phyloP scores from a whole-genome alignment of 148 eudicot genomes.

The Chenopodium berlandieri region DNA sequence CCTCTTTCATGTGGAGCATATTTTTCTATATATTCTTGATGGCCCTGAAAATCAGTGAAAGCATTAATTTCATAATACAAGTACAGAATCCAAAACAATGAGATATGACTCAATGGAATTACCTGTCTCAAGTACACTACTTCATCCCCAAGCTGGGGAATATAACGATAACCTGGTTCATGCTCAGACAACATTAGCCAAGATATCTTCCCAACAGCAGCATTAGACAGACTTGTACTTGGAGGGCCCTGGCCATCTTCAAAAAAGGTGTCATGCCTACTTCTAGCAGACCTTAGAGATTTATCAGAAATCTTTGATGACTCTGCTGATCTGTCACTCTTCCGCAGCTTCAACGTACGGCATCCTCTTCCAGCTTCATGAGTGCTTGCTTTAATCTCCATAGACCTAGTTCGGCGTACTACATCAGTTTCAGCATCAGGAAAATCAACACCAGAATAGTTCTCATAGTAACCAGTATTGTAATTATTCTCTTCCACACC shows the following conservation, averaged over 20 bases:
- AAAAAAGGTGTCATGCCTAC: constrained; percentile 30
- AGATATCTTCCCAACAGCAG: constrained; percentile 39
- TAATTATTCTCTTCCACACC: constrained; percentile 37
- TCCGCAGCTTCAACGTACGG: constrained; percentile 38
- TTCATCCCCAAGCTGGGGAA: constrained; percentile 87
- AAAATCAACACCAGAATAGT: constrained; percentile 35
- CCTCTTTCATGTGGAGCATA: constrained; percentile 32
- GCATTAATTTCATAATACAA: constrained; percentile 8
- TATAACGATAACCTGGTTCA: constrained; percentile 83
- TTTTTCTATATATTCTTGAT: constrained; percentile 57
- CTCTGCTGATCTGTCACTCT: constrained; percentile 35
- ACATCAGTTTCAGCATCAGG: constrained; percentile 61
- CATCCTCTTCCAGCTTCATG: constrained; percentile 35
- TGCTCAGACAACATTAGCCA: constrained; percentile 80
- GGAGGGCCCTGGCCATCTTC: constrained; percentile 30
- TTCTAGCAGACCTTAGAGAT: constrained; percentile 47
- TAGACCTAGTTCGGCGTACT: constrained; percentile 67
- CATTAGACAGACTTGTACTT: constrained; percentile 22
- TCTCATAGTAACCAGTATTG: constrained; percentile 24
- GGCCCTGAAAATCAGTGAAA: constrained; percentile 56
- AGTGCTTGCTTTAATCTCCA: constrained; percentile 56
- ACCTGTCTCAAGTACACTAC: constrained; percentile 88
- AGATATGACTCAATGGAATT: constrained; percentile 10
- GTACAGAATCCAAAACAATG: constrained; percentile 13
- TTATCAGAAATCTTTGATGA: constrained; percentile 34